phyloP scores from a whole-genome alignment of 495 filamentous ascomycete species.

The Cenococcum geophilum region DNA sequence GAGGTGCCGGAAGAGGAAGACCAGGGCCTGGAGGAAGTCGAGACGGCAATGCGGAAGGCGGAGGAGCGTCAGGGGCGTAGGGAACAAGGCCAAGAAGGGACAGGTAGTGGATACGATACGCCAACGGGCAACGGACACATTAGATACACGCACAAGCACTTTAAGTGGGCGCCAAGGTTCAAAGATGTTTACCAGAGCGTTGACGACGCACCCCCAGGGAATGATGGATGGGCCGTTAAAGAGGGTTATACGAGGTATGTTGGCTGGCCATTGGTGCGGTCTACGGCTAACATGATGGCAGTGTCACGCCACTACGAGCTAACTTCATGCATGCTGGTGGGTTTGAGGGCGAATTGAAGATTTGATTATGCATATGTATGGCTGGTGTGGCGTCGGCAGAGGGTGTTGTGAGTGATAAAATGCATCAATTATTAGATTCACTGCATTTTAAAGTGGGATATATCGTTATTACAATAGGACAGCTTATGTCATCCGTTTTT shows the following conservation, averaged over 20 bases:
- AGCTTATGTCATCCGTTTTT: too few species aligned
- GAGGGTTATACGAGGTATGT: constrained; percentile 81
- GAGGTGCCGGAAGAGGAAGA: constrained; percentile 47
- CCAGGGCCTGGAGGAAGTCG: constrained; percentile 54
- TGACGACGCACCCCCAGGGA: constrained; percentile 70
- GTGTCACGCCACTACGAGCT: constrained; percentile 83
- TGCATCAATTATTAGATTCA: too few species aligned
- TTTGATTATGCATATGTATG: constrained; percentile 51
- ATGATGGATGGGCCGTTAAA: constrained; percentile 91
- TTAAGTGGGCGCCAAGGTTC: constrained; percentile 89
- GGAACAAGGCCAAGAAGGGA: constrained; percentile 22
- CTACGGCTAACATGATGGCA: constrained; percentile 35
- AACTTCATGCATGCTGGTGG: constrained; percentile 76
- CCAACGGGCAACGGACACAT: constrained; percentile 23
- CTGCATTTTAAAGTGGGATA: too few species aligned
- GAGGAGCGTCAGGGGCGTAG: constrained; percentile 44
- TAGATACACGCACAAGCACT: constrained; percentile 68
- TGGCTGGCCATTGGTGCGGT: background rate
- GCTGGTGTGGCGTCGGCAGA: background rate
- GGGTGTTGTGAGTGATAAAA: too few species aligned
- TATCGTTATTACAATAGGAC: too few species aligned
- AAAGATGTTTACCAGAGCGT: constrained; percentile 79
- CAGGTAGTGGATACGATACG: constrained; percentile 22
- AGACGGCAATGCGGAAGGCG: constrained; percentile 47
- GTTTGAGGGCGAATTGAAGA: constrained; percentile 69